Base-by-base conservation (phyloP, 805 yeast genomes). In the Candida silvicultrix region DNA sequence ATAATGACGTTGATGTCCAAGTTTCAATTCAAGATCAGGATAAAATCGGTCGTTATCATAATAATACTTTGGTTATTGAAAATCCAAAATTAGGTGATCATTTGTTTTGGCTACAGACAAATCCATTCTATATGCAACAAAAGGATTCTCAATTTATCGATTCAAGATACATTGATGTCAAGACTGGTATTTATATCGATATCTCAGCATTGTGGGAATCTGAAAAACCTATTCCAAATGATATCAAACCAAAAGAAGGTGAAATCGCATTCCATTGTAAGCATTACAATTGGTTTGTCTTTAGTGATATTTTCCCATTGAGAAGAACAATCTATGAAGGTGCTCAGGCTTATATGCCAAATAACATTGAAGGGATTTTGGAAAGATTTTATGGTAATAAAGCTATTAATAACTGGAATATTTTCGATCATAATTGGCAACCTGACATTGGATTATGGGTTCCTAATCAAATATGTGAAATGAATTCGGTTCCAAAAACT, bases 1-100 rank as follows among this genome's bases (percentile, higher is more conserved):
- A 80, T 58, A 66, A 68, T 40, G 85, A 80, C 54, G 62, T 77
- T 31, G 85, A 81, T 63, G 82, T 78, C n/a, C 83, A 80, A 54
- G 64, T 80, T 56, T 74, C 84, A 1, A 72, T 75, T 48, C 55
- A 51, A 2, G 73, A 75, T 34, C 56, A 78, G 42, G 62, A 65
- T 42, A 57, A 52, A 35, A 55, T 81, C 35, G 80, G 80, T 4
- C 58, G 69, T 37, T 48, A 61, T 15, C 78, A 62, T 57, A 79
- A 80, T 55, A 79, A 76, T 50, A 63, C 78, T 0, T 53, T 79
- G 18, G 66, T 79, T 25, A 58, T 77, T 7, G 83, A 79, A 45
- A 49, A 54, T 42, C 62, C 63, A 16, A 50, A 57, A 11, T 40
- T 47, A 18, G 73, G 71, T 2, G 52, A 62, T 28, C 62, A 70